phyloP scores from a whole-genome alignment of 805 yeast genomes.

The Ascoidea tarda region DNA sequence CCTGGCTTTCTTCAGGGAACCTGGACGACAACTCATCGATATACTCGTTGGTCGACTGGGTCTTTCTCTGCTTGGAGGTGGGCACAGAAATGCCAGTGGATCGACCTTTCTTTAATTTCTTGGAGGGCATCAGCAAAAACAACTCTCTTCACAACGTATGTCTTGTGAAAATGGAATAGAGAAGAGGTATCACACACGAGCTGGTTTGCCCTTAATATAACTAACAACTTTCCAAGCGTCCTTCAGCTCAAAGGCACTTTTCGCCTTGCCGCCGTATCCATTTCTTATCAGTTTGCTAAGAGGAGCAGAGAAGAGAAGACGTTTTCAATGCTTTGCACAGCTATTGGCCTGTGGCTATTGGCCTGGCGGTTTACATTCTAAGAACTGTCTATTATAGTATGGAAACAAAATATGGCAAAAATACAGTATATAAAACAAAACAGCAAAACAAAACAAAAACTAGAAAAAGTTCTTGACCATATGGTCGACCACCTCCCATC shows the following conservation, averaged over 20 bases:
- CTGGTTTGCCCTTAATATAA: neutral
- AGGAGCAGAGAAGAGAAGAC: neutral
- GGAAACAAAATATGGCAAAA: too few species aligned
- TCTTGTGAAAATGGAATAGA: neutral
- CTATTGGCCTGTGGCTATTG: neutral
- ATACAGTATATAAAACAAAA: too few species aligned
- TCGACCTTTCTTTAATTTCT: neutral
- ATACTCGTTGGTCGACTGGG: neutral
- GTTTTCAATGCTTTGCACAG: neutral
- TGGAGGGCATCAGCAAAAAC: neutral
- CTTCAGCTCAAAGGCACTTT: neutral
- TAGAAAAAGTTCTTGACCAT: constrained; percentile 52
- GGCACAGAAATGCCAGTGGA: neutral
- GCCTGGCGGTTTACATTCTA: neutral
- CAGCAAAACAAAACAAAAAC: neutral
- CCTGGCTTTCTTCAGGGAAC: neutral
- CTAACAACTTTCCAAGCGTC: neutral
- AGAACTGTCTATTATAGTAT: neutral
- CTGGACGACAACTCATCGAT: neutral
- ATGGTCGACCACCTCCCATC: constrained; percentile 89
- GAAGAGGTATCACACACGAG: neutral
- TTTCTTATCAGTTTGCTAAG: neutral
- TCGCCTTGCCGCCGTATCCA: too few species aligned
- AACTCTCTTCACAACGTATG: too few species aligned
- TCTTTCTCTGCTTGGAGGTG: neutral